These are phyloP conservation scores for Trifolium dubium DNA, from an alignment of 306 rosid genomes.

Conservation along the genomic window DNA sequence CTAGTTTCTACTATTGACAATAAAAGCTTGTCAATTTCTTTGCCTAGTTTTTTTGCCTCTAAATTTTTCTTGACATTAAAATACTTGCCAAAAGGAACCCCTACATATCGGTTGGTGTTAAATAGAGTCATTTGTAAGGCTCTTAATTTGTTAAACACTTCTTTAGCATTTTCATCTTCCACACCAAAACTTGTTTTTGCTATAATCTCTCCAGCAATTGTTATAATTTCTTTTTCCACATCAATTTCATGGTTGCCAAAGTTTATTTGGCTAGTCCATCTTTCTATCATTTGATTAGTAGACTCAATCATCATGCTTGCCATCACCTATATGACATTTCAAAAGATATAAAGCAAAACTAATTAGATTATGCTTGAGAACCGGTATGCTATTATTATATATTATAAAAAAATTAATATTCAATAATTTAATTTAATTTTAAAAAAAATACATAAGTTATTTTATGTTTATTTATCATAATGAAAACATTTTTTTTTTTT, in stretches of 20 bases:
- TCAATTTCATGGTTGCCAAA: constrained; percentile 63
- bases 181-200: constrained; percentile 79
- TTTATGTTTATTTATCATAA: too few relatives aligned
- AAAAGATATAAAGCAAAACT: constrained; percentile 10
- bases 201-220: constrained; percentile 72
- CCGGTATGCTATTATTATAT: too few relatives aligned
- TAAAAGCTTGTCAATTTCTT: constrained; percentile 65
- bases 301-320: constrained; percentile 66
- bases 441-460: too few relatives aligned
- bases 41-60: constrained; percentile 69
- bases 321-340: constrained; percentile 55
- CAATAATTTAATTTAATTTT: too few relatives aligned
- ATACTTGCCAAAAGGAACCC: constrained; percentile 67
- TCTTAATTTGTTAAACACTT: constrained; percentile 59
- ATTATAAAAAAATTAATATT: too few relatives aligned
- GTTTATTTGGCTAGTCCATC: constrained; percentile 55
- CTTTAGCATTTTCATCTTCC: constrained; percentile 49
- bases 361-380: neutral
- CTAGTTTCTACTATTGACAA: constrained; percentile 50
- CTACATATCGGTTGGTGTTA: constrained; percentile 61
- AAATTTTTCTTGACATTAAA: constrained; percentile 52
- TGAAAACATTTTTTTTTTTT: too few relatives aligned
- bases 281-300: constrained; percentile 61
- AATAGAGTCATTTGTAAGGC: constrained; percentile 76
- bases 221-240: constrained; percentile 62